Evolutionary conservation across 1,284 basidiomycete genomes (phyloP), one percentile per base, ranked within the genome.

Genomic region (Schizophyllum commune): DNA sequence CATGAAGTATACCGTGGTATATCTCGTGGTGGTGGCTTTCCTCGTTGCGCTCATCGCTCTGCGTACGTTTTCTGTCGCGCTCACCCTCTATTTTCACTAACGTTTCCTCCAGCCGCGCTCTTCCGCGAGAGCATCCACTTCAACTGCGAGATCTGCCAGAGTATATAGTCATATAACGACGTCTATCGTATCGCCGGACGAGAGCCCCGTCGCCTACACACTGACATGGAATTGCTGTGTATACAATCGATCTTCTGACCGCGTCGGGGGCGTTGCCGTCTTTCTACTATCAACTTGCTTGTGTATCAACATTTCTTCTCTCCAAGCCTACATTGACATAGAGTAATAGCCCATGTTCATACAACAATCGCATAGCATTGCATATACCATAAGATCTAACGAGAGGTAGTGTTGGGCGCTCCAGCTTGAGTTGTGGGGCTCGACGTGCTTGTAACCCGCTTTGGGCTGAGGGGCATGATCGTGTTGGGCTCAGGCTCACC

Each of bases 1-100:
- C 65, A 75, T 89, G 68, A 91, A 90, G 72, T 95, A 98, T 77
- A 86, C 91, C 51, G 65, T 95, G 61, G 80, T 98, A 52, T 99
- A 97, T 77, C 69, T 91, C 63, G 66, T 93, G 64, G 82, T 96
- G 68, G 82, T 95, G 63, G 84, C 88, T 54, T 73, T 88, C 63
- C 84, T 98, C 65, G 87, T 89, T 57, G 91, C 94, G n/a, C 79
- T 98, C 71, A 80, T 92, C 66, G 79, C 85, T 64, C 73, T 92
- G 66, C 90, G 90, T 93, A 78, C 68, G 89, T 84, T n/a, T n/a
- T n/a, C n/a, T n/a, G n/a, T n/a, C n/a, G n/a, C n/a, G n/a, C n/a
- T n/a, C 4, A 32, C 55, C 20, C 27, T 27, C 39, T 47, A 56
- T 21, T 33, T 39, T 60, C 4, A 59, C 39, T 64, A 51, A 64